These are phyloP conservation scores for Begonia masoniana DNA, from an alignment of 306 rosid species.

Conservation along the genomic window DNA sequence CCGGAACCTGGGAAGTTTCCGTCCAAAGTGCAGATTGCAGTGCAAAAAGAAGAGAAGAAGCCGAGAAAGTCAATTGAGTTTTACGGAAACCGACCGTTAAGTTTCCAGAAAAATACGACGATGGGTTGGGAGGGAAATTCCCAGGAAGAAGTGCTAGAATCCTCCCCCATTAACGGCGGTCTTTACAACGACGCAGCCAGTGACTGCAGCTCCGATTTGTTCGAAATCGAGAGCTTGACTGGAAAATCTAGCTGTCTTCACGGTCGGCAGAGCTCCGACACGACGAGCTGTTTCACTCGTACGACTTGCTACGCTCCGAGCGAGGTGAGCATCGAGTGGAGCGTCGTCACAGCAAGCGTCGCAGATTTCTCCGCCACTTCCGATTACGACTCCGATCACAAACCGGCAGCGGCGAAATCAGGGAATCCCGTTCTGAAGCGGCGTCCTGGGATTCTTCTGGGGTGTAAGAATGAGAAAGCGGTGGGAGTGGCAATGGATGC, in stretches of 20 bases:
- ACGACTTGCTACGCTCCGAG: constrained; percentile 79
- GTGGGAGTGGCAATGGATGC: constrained; percentile 57
- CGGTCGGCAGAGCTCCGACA: constrained; percentile 31
- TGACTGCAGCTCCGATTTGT: constrained; percentile 92
- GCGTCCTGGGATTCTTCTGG: constrained; percentile 30
- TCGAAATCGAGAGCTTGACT: constrained; percentile 71
- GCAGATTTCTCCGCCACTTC: constrained; percentile 58
- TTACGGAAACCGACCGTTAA: constrained; percentile 21
- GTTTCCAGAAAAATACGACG: too few species aligned
- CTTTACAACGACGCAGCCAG: constrained; percentile 47
- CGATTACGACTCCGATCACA: constrained; percentile 51
- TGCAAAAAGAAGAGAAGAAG: constrained; percentile 16
- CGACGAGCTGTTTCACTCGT: constrained; percentile 43
- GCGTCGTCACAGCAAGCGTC: constrained; percentile 82
- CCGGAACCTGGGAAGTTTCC: too few species aligned
- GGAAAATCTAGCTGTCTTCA: constrained; percentile 36
- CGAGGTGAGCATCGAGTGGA: constrained; percentile 94
- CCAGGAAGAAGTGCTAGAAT: constrained; percentile 20
- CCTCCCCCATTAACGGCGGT: constrained; percentile 16
- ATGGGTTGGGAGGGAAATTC: too few species aligned
- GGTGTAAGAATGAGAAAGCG: constrained; percentile 71
- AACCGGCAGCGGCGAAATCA: constrained; percentile 26
- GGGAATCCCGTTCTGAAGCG: constrained; percentile 19
- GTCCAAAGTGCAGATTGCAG: too few species aligned
- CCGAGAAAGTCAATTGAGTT: constrained; percentile 52